Base-by-base conservation (phyloP, 2,329 filamentous ascomycete species). In the Ophiostoma piceae region DNA sequence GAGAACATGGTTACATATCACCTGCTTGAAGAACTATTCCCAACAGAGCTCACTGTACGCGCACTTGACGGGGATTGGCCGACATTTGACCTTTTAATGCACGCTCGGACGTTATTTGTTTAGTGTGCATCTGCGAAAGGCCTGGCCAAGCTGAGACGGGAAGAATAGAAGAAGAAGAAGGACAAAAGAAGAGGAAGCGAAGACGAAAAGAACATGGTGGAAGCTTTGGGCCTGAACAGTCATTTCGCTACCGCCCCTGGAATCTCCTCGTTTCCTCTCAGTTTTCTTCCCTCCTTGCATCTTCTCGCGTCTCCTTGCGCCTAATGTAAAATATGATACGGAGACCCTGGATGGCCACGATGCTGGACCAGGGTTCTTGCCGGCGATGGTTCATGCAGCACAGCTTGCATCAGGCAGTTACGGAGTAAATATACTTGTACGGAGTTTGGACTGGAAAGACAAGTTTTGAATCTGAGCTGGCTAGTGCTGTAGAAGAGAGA, bases 71-170 rank as follows among this genome's bases (percentile, higher is more conserved):
- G 64, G 35, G 65, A 66, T 47, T 66, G 65, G 64, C 22, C 12
- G 26, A 26, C n/a, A 12, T 12, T 47, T n/a, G 12, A 26, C 51
- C 6, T 43, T 22, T 66, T 41, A 43, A 66, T 66, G 65, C 65
- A 66, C 65, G 65, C 65, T 66, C 65, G 65, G 65, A 66, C 65
- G n/a, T 32, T 22, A 32, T 19, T 66, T 66, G 39, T 47, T 66
- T 47, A 66, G 64, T 41, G 35, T 39, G 57, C 57, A 62, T 32
- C 22, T 57, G 47, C n/a, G 51, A 9, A 26, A 12, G 60, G 64
- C 22, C 37, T 66, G 39, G 22, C 39, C 37, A 29, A 66, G n/a
- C 9, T 39, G n/a, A 39, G 35, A 26, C 41, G n/a, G 7, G 37
- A 22, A 67, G 16, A 67, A 67, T 26, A 67, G 26, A 47, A 67